These are phyloP conservation scores for Botrytis pseudocinerea DNA, from an alignment of 2,329 filamentous ascomycete species.

Conservation along the genomic window DNA sequence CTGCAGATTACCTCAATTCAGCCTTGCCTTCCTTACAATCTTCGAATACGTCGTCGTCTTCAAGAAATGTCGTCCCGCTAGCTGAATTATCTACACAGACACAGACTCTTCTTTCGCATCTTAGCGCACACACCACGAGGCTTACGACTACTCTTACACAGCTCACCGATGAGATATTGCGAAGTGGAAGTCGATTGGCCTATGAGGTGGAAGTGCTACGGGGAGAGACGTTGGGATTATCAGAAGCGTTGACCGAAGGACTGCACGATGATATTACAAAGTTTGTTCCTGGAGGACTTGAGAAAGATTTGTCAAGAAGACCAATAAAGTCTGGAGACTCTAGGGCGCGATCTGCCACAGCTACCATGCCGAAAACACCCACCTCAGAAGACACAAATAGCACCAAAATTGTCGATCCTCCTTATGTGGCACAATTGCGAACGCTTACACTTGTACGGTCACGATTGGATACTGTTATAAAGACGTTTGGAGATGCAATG, in stretches of 20 bases:
- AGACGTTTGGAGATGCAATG: conserved; percentile 92
- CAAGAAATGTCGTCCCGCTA: conserved; percentile 53
- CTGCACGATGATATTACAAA: conserved; percentile 70
- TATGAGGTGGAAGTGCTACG: conserved; percentile 93
- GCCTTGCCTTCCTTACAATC: conserved; percentile 67
- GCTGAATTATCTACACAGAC: conserved; percentile 78
- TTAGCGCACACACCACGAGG: conserved; percentile 84
- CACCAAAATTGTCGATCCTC: conserved; percentile 50
- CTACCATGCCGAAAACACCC: conserved; percentile 35
- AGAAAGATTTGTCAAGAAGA: conserved; percentile 34
- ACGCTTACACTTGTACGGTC: conserved; percentile 79
- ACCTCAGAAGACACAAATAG: conserved; percentile 32
- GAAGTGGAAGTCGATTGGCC: conserved; percentile 81
- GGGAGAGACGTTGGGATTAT: conserved; percentile 81
- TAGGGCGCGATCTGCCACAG: conserved; percentile 35
- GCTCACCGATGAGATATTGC: conserved; percentile 90
- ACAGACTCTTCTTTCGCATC: conserved; percentile 79
- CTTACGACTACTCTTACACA: conserved; percentile 80
- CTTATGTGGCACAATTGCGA: conserved; percentile 75
- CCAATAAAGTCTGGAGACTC: conserved; percentile 33
- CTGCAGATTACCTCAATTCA: conserved; percentile 81
- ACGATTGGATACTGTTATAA: conserved; percentile 86
- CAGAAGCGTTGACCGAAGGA: conserved; percentile 73
- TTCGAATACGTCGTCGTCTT: conserved; percentile 33
- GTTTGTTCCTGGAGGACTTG: conserved; percentile 61